Evolutionary conservation across 768 basidiomycete species (phyloP).

Genomic region (Boletus tylopilopsis): DNA sequence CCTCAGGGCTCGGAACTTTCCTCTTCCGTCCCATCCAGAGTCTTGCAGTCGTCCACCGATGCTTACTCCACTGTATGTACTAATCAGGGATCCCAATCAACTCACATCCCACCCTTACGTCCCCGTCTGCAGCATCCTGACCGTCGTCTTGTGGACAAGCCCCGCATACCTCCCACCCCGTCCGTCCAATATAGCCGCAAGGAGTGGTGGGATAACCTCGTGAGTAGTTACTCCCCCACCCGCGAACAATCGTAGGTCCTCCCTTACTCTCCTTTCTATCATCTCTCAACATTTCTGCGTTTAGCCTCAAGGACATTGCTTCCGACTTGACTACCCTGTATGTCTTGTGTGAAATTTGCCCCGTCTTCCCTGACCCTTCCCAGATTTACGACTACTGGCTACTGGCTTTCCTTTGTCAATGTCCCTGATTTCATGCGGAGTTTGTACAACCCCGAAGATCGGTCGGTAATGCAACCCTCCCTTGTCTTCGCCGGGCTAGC

Average conservation of each 20-base stretch:
- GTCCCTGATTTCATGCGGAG: slow-evolving; percentile 49
- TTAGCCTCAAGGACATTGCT: slow-evolving; percentile 47
- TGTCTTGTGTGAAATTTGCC: slow-evolving; percentile 15
- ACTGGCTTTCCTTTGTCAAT: slow-evolving; percentile 70
- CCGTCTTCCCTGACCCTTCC: slow-evolving; percentile 5
- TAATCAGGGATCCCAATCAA: background rate
- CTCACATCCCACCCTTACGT: slow-evolving; percentile 1
- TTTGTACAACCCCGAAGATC: slow-evolving; percentile 49
- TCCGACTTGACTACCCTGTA: slow-evolving; percentile 53
- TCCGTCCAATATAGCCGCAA: slow-evolving; percentile 33
- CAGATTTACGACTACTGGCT: slow-evolving; percentile 61
- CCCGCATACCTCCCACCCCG: slow-evolving; percentile 27
- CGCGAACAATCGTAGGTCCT: slow-evolving; percentile 41
- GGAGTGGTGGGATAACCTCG: slow-evolving; percentile 48
- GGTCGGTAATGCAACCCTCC: slow-evolving; percentile 61
- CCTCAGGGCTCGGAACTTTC: slow-evolving; percentile 31
- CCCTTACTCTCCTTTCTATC: background rate
- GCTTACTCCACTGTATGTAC: slow-evolving; percentile 24
- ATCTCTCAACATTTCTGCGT: slow-evolving; percentile 1
- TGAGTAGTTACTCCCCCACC: slow-evolving; percentile 38
- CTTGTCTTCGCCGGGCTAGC: slow-evolving; percentile 68
- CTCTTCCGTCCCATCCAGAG: slow-evolving; percentile 26
- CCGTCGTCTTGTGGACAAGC: slow-evolving; percentile 26
- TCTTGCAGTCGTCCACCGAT: slow-evolving; percentile 26
- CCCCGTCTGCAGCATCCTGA: slow-evolving; percentile 23